A percentile compares a stretch with the other conserved stretches of the same genome.
Evolutionary conservation across 1,284 basidiomycete species (phyloP).

Genomic region (Gomphus bonarii): DNA sequence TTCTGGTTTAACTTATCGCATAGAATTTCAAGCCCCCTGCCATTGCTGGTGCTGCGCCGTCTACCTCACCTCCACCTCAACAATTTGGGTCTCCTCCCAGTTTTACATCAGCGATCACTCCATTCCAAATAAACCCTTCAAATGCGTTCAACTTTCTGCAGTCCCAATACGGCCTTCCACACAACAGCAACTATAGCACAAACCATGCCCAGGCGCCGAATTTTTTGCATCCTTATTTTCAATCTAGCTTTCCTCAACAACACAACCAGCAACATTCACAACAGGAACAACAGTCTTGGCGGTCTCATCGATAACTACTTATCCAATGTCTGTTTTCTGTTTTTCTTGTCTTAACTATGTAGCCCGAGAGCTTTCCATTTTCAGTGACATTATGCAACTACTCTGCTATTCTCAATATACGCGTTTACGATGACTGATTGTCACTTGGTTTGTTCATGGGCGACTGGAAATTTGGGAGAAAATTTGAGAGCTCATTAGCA

Average conservation of each 20-base stretch:
- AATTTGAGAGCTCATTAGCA: no score
- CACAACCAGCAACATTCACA: slow-evolving; percentile 4
- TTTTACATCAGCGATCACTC: slow-evolving; percentile 11
- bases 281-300: slow-evolving; percentile 3
- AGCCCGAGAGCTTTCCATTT: neutral
- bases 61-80: slow-evolving; percentile 8
- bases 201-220: neutral
- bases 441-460: no score
- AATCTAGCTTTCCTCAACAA: slow-evolving; percentile 1
- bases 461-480: no score
- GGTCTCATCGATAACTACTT: slow-evolving; percentile 2
- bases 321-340: neutral
- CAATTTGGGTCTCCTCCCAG: slow-evolving; percentile 10
- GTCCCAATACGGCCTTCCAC: slow-evolving; percentile 1
- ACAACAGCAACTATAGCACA: slow-evolving; percentile 3
- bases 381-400: neutral
- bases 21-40: slow-evolving; percentile 15
- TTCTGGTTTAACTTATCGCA: neutral
- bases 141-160: slow-evolving; percentile 10
- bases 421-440: neutral
- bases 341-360: neutral
- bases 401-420: neutral
- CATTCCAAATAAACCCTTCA: slow-evolving; percentile 8
- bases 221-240: neutral
- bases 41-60: neutral